These are phyloP conservation scores for Cajanus cajan DNA, from an alignment of 306 rosid genomes.

Conservation along the genomic window DNA sequence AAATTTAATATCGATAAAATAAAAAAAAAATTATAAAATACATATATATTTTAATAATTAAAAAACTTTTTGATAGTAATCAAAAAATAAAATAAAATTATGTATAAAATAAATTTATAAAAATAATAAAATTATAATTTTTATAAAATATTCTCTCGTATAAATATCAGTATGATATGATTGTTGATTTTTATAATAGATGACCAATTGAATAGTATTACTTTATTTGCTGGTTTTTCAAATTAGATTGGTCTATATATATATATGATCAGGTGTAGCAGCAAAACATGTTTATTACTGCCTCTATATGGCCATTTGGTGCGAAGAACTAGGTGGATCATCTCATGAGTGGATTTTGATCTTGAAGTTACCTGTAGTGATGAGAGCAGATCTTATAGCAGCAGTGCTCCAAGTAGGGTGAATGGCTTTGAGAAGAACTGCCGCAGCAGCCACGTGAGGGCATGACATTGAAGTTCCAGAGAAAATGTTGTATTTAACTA, in stretches of 20 bases:
- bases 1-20: too few species aligned
- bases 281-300: not conserved
- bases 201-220: not conserved
- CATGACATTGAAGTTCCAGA: conserved; percentile 98
- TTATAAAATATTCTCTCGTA: too few species aligned
- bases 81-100: too few species aligned
- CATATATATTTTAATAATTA: too few species aligned
- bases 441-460: conserved; percentile 83
- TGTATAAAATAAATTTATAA: too few species aligned
- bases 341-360: not conserved
- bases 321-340: not conserved
- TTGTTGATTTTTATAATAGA: not conserved
- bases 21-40: too few species aligned
- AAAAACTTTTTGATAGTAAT: too few species aligned
- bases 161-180: too few species aligned
- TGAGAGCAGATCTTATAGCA: conserved; percentile 85
- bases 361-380: conserved; percentile 71
- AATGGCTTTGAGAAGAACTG: conserved; percentile 74
- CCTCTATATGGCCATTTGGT: not conserved
- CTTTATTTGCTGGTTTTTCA: not conserved
- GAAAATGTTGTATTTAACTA: conserved; percentile 59
- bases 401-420: conserved; percentile 89
- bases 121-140: too few species aligned
- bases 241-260: not conserved
- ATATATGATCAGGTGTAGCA: not conserved